Evolutionary conservation across 257 asterid genomes (phyloP), one percentile per base, ranked within the genome.

Genomic region (Jacaranda mimosifolia): DNA sequence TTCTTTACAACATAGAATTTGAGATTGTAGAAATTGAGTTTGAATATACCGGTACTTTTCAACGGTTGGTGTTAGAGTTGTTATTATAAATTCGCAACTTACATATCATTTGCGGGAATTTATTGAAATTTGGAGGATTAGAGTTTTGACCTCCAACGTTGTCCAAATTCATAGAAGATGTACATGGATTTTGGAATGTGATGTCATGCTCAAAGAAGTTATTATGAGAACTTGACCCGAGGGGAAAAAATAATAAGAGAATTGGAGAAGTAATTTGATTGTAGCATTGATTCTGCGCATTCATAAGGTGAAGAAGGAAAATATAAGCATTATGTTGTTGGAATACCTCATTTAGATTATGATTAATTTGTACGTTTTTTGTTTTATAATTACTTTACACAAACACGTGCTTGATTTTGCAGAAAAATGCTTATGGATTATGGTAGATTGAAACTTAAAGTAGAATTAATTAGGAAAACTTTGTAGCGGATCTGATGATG

Each of bases 341-440:
- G 69, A 62, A 42, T 32, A 35, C 14, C 65, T 76, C 18, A 65
- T 15, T 21, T 11, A 9, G 59, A 43, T 39, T 18, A 18, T 43
- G 48, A 36, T 75, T 17, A 18, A 26, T 45, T 35, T 9, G 3
- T 48, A 13, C 13, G n/a, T 45, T 19, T 32, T 46, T 59, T 13
- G 10, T 15, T 43, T 48, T 35, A 6, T 43, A 68, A 12, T 57
- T 43, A 73, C 70, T 45, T 18, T 10, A 10, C 12, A 8, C 21
- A 17, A 32, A 14, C 49, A 8, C 21, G 14, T 49, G 4, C 42
- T 51, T 39, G 73, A 64, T 38, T 2, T 26, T 21, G 52, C 42
- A 60, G 48, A 19, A n/a, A n/a, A 7, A 8, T 53, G 73, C 74
- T 53, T 40, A 46, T 46, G 21, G 73, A 10, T 68, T 26, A 49